Evolutionary conservation across 805 yeast genomes (phyloP), one percentile per base, ranked within the genome.

Genomic region (Sungouiozyma intestinalis): DNA sequence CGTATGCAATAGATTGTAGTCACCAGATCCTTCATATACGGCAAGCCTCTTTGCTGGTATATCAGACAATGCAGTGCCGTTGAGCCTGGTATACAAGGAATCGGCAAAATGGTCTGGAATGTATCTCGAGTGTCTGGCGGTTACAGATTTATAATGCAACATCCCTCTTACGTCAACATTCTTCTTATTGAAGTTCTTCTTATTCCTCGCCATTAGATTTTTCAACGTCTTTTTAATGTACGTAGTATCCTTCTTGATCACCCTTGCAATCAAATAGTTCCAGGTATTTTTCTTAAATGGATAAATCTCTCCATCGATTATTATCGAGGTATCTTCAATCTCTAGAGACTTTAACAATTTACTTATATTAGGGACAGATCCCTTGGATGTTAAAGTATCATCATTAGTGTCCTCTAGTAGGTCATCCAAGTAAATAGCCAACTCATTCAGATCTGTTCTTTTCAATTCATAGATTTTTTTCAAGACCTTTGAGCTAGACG

Each of bases 281-380:
- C 85, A 81, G 3, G 56, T 49, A 39, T 69, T 65, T 1, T 69
- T 62, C 32, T 62, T 66, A 49, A 80, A 67, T 3, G 69, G 71
- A 45, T 67, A 63, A 15, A 83, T 70, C 5, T 79, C 78, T 36
- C 97, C 97, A 58, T 90, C 83, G 21, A 77, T 74, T 39, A 86
- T 69, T 3, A 85, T 63, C 0, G 73, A 58, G 0, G 90, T 79
- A 1, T 58, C 55, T 0, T 52, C 51, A 20, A 79, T 59, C 4
- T 72, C 68, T 31, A 77, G 65, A 1, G 59, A 63, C 1, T 51
- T 38, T 7, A 56, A 39, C 38, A 73, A 55, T 11, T 64, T 54
- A 0, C 37, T 19, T 9, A 53, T 45, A 16, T 49, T 47, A 2
- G 62, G 54, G 13, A 20, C 11, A 5, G 36, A 16, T 1, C 45